Base-by-base conservation (phyloP, 306 rosid species). In the Quercus glauca region DNA sequence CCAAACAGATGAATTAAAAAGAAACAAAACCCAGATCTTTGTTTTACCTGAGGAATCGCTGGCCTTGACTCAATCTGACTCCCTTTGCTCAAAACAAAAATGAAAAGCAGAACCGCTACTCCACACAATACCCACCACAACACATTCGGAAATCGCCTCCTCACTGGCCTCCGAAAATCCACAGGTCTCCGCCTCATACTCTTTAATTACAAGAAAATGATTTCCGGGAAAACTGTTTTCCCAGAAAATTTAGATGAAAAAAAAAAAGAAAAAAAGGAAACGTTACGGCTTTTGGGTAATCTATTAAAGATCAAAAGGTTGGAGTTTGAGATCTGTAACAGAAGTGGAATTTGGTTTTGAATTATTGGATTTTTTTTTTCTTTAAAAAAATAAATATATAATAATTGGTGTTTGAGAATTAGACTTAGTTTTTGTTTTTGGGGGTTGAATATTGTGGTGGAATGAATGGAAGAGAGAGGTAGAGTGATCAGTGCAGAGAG, bases 61-160 rank as follows among this genome's bases (percentile, higher is more conserved):
- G 97, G 95, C 79, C 89, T 87, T 49, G 99, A 86, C 84, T 92
- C 93, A 78, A 91, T 89, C 86, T 88, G 93, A 83, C 73, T 85
- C 55, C 92, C 99, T 85, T 84, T 91, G 88, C 86, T 87, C 20
- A 92, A 81, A 76, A 88, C 77, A 85, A 82, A 91, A 28, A 94
- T 68, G 86, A 94, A 92, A 6, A 94, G 91, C 85, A 92, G 72
- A 80, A 90, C 76, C 58, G 92, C 95, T 26, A 86, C 84, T 25
- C 90, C 87, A 35, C 92, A 92, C 81, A 94, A 80, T 71, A 83
- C 84, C 90, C 90, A 91, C 97, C 97, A 94, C 5, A 87, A 75
- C 5, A 78, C 90, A 84, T 90, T 96, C 26, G 95, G 88, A 49
- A 94, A 86, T 88, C 90, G 90, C 83, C 92, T 87, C 86, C 97